phyloP scores from a whole-genome alignment of 2,329 filamentous ascomycete species.

The Beauveria medogensis region DNA sequence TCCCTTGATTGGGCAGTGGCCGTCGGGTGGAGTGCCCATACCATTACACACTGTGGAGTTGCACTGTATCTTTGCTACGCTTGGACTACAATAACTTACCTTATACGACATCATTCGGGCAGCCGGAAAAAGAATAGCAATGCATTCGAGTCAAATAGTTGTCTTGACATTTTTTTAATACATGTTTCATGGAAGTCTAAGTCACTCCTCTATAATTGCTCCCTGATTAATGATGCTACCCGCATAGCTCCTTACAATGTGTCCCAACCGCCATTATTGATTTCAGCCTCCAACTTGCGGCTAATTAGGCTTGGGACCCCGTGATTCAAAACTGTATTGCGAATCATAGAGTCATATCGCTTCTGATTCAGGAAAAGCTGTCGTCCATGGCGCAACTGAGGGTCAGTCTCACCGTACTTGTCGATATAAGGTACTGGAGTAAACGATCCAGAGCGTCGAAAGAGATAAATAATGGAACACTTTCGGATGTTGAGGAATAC shows the following conservation, averaged over 20 bases:
- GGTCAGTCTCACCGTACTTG: conserved; percentile 89
- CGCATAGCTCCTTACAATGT: conserved; percentile 35
- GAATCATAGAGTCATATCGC: conserved; percentile 80
- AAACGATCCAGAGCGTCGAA: conserved; percentile 75
- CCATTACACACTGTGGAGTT: conserved; percentile 14
- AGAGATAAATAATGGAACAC: conserved; percentile 83
- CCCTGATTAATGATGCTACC: background rate
- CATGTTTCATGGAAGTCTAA: background rate
- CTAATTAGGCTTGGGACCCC: conserved; percentile 84
- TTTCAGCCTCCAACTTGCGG: conserved; percentile 84
- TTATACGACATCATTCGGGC: too few species aligned
- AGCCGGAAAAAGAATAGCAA: background rate
- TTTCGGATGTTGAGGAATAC: conserved; percentile 95
- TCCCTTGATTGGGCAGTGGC: conserved; percentile 19
- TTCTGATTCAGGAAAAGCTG: conserved; percentile 91
- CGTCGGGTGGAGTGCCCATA: background rate
- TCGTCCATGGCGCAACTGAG: conserved; percentile 77
- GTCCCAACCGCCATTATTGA: conserved; percentile 97
- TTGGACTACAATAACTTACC: background rate
- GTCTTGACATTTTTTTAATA: background rate
- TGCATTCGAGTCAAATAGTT: background rate
- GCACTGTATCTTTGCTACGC: conserved; percentile 5
- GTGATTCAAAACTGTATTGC: conserved; percentile 80
- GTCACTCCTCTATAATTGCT: background rate
- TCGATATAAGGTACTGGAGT: conserved; percentile 88